Evolutionary conservation across 306 rosid genomes (phyloP), one percentile per base, ranked within the genome.

Genomic region (Corylus heterophylla): DNA sequence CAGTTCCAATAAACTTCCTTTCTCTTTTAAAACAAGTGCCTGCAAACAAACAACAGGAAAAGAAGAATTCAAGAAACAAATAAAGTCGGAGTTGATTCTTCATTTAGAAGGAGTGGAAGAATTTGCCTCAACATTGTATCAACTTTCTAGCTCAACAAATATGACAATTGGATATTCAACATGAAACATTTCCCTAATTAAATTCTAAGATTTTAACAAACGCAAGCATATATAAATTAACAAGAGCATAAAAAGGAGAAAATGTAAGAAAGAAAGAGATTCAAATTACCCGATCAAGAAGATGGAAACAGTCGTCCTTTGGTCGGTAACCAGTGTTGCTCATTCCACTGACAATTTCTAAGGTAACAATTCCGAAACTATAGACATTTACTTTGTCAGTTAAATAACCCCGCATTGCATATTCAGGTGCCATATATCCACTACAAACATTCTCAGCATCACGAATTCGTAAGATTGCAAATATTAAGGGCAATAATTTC

Each of bases 371-470:
- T 55, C 88, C 88, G 69, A 76, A 84, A 52, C 87, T 80, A 35
- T 84, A 80, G 2, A 84, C 85, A 74, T 84, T 71, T 20, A 82
- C 82, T 77, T 84, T 84, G 8, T 84, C 71, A 44, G 87, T 80
- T 52, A 84, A 58, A 42, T 84, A 35, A 4, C 85, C 85, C 3
- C 78, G 71, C 82, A 81, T 80, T 3, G 85, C 85, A 39, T 79
- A 83, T 69, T 83, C 82, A 2, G 86, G 86, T 12, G 80, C 80
- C 86, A 83, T 83, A 7, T 84, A 84, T 31, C 85, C 85, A 58
- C 87, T 84, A 62, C 75, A 69, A 29, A 63, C 8, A 27, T 27
- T 1, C 29, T 2, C 11, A 2, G n/a, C 44, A 29, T 54, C 59
- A 4, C 2, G 22, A 54, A 54, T 17, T 17, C 12, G 1, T 10